Evolutionary conservation across 2,329 filamentous ascomycete species (phyloP), one percentile per base, ranked within the genome.

Genomic region (Colletotrichum shisoi): DNA sequence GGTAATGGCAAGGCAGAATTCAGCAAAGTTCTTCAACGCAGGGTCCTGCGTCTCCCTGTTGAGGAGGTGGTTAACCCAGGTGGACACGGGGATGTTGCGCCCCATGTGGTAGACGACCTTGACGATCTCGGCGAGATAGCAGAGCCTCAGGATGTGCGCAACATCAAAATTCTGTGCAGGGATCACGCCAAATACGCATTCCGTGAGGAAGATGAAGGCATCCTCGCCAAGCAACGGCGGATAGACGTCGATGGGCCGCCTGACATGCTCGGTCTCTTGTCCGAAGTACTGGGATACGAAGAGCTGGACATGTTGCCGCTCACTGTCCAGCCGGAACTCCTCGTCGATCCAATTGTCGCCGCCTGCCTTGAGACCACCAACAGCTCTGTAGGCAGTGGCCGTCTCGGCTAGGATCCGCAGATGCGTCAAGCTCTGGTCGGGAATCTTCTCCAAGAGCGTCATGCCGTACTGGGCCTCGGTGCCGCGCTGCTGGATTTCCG

Each of bases 401-500:
- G 94, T 98, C 79, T 97, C 95, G 1, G 92, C 89, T 27, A 98
- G 82, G 34, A 98, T 89, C 56, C 94, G 91, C 34, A 99, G 83
- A 75, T 98, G 93, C 1, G 92, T 95, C 67, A 99, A 81, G 1
- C 87, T 85, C 75, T 96, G 89, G 63, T 94, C 91, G 0, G 95
- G 90, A 58, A 98, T 90, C 73, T 90, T 93, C 71, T 94, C 91
- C 21, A 98, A 79, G 52, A 98, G 80, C 5, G 91, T 94, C 76
- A 88, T 84, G 61, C 91, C 90, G 53, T 87, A 85, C 70, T 91
- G 87, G 24, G 89, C 88, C 72, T 92, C 91, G 3, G 93, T 83
- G 7, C 95, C 95, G 72, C 95, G 90, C 76, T 97, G 93, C 70
- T 94, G 90, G 71, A 98, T 97, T 79, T 99, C 95, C 4, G 92